Evolutionary conservation across 2,329 filamentous ascomycete species (phyloP), one percentile per base, ranked within the genome.

Genomic region (Cytospora mali): DNA sequence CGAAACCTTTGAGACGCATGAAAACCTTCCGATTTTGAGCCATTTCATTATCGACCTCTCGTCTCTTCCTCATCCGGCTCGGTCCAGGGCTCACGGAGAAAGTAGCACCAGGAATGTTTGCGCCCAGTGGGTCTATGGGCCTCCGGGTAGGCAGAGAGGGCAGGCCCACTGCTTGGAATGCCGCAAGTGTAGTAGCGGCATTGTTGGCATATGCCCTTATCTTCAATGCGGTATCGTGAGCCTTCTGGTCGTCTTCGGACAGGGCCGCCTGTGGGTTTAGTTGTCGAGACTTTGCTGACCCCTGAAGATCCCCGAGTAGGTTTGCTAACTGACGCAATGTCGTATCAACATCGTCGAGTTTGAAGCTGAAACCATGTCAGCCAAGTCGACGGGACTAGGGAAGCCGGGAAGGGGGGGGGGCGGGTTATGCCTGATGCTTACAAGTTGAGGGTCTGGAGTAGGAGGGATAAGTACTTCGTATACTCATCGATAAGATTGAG

Each of bases 161-260:
- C 2, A 13, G 55, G 33, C 33, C 52, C 16, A 25, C 50, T 4
- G 33, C 42, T 50, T 59, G 50, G 16, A 54, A 39, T 11, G 35
- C 16, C 16, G n/a, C 58, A 2, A 58, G 18, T 6, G 25, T 25
- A 4, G 29, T 54, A 23, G 54, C 42, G 13, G 58, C 50, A 25
- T 33, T 29, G 3, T 49, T 62, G 33, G 58, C 62, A 21, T 62
- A 57, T 6, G 18, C 46, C 27, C 54, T 42, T 25, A 64, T 50
- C 11, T 31, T 50, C 3, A 52, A 4, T 9, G 50, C 57, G 1
- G 55, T 54, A 3, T 62, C 58, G 0, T 55, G 28, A 16, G 58
- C 33, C 6, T 58, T 33, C 14, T 16, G 25, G 13, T 64, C 55
- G 14, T 54, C 35, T 18, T 58, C 62, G 25, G 51, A 33, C 9